Evolutionary conservation across 306 rosid species (phyloP).

Genomic region (Ammopiptanthus mongolicus): DNA sequence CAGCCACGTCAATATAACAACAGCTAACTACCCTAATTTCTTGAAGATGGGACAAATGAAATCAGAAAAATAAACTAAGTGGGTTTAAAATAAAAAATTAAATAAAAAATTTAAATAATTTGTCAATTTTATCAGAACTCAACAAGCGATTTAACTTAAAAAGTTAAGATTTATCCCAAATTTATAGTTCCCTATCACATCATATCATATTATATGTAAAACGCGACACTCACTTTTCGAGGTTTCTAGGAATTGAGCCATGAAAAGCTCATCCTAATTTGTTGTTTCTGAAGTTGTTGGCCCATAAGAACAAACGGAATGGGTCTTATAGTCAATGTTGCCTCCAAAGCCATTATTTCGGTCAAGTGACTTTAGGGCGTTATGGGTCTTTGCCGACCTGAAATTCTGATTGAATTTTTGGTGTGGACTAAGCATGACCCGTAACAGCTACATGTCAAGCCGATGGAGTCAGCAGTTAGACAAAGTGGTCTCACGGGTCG

Average conservation of each 20-base stretch:
- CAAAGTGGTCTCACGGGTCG: conserved; percentile 30
- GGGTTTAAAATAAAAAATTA: neutral
- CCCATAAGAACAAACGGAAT: neutral
- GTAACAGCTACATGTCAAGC: conserved; percentile 23
- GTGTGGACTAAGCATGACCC: conserved; percentile 17
- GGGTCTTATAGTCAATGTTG: conserved; percentile 9
- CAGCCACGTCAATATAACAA: neutral
- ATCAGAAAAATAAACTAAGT: neutral
- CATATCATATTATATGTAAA: neutral
- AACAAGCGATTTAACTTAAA: neutral
- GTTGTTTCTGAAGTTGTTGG: neutral
- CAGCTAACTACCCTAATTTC: neutral
- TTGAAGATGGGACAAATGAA: neutral
- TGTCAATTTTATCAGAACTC: neutral
- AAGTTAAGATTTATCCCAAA: neutral
- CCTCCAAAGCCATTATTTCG: conserved; percentile 7
- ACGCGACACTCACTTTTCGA: neutral
- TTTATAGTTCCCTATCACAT: neutral
- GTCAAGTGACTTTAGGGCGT: conserved; percentile 23
- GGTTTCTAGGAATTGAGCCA: neutral
- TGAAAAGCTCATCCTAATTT: conserved; percentile 10
- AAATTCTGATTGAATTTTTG: conserved; percentile 5
- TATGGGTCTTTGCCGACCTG: conserved; percentile 15
- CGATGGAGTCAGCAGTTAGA: neutral
- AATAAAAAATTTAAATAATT: neutral